phyloP scores from a whole-genome alignment of 2,329 filamentous ascomycete genomes.

The Fusarium sp. region DNA sequence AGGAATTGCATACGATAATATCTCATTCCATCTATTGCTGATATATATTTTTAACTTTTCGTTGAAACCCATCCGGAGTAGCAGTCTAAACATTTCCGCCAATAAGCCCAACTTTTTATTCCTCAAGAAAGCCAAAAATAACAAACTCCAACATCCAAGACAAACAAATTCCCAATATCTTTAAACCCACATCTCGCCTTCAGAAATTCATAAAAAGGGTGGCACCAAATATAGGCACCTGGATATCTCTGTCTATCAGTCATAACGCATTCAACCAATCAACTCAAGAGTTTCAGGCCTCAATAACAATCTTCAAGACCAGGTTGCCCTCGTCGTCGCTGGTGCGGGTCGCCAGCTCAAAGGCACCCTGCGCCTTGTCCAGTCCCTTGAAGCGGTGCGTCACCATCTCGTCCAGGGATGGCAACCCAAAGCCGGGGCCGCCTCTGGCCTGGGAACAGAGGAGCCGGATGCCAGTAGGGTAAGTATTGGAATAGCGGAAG shows the following conservation, averaged over 20 bases:
- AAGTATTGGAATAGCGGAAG: slow-evolving; percentile 83
- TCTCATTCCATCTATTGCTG: background rate
- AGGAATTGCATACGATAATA: background rate
- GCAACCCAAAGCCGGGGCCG: slow-evolving; percentile 61
- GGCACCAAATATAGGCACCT: background rate
- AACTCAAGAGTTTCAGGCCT: slow-evolving; percentile 54
- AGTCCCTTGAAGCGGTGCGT: slow-evolving; percentile 79
- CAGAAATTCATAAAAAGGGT: background rate
- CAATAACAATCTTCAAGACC: slow-evolving; percentile 79
- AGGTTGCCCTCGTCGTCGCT: slow-evolving; percentile 75
- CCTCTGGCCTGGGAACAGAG: slow-evolving; percentile 60
- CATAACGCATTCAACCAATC: slow-evolving; percentile 20
- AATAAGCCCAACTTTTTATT: background rate
- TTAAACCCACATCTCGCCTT: slow-evolving; percentile 4
- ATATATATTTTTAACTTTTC: background rate
- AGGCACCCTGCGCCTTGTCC: slow-evolving; percentile 71
- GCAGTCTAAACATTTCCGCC: background rate
- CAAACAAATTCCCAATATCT: slow-evolving; percentile 1
- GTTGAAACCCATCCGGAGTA: background rate
- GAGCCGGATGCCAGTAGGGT: slow-evolving; percentile 75
- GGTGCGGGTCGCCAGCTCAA: slow-evolving; percentile 77
- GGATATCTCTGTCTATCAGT: slow-evolving; percentile 40
- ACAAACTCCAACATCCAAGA: background rate
- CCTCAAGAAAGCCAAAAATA: background rate
- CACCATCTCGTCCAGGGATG: slow-evolving; percentile 77